Base-by-base conservation (phyloP, 805 yeast genomes). In the Monosporozyma servazzii region DNA sequence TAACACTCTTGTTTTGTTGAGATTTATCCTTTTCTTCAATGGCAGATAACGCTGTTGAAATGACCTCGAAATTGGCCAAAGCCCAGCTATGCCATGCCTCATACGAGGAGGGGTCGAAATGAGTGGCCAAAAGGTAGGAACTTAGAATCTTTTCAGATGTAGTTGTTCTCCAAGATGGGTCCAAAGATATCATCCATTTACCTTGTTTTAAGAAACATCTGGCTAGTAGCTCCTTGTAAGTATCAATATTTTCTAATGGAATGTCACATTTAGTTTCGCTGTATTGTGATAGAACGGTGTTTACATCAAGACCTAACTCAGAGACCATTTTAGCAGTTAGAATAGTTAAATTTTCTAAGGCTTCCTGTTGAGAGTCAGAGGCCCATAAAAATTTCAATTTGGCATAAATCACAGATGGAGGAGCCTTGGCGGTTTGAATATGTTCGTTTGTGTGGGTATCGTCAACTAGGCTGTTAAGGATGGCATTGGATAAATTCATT, bases 71-170 rank as follows among this genome's bases (percentile, higher is more conserved):
- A 67, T 95, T 93, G 0, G 98, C 97, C 63, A 95, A 74, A 0
- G 99, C 99, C 99, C 99, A 93, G 63, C 89, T 91, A 66, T 93
- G 99, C 99, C 99, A 95, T 17, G 98, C 99, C 64, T 95, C 93
- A 63, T 93, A 93, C 96, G 99, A 93, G 23, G 79, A 78, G 36
- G 79, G 75, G 65, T 93, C 97, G 67, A 93, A 91, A 65, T 90
- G 96, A 0, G 99, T 91, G 0, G 99, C 98, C 56, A 93, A 74
- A 51, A 93, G 71, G 65, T 88, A 93, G 0, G 97, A 89, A 11
- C 97, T 96, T 53, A 93, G 71, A 56, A 93, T 88, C 1, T 90
- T 85, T 44, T 88, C 90, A 1, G 90, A 82, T 37, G 78, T 79
- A 54, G 82, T 86, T 9, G 81, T 76, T 54, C 87, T 78, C 98